phyloP scores from a whole-genome alignment of 2,329 filamentous ascomycete genomes.

The Sphaerulina vaccinii region DNA sequence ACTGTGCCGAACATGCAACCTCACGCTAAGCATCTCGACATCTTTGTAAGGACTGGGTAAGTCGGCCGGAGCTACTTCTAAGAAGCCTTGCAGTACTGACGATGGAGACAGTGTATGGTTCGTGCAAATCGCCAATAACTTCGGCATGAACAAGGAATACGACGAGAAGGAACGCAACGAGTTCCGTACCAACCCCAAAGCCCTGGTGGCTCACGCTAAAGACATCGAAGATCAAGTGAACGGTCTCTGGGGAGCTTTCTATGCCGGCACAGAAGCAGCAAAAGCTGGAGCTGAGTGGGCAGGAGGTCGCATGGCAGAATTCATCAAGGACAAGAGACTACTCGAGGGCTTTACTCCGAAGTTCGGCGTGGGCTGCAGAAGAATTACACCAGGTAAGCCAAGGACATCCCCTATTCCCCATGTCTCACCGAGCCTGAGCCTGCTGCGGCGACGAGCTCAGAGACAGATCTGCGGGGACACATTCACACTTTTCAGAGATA shows the following conservation, averaged over 20 bases:
- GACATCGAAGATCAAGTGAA: constrained; percentile 44
- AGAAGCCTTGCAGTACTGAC: not conserved
- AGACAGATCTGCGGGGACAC: too few species aligned
- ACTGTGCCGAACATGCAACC: constrained; percentile 51
- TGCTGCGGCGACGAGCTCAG: too few species aligned
- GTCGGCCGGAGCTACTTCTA: constrained; percentile 18
- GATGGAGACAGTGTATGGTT: constrained; percentile 32
- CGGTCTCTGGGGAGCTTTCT: constrained; percentile 49
- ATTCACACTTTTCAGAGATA: too few species aligned
- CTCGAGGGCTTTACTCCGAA: constrained; percentile 50
- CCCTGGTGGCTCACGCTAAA: constrained; percentile 43
- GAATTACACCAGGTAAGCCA: constrained; percentile 50
- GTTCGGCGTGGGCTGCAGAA: constrained; percentile 47
- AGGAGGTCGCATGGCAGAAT: constrained; percentile 48
- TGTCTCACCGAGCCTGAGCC: too few species aligned
- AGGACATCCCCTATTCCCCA: too few species aligned
- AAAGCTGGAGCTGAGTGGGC: constrained; percentile 41
- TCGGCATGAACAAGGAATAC: constrained; percentile 48
- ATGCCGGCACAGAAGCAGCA: constrained; percentile 44
- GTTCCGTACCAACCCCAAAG: constrained; percentile 45
- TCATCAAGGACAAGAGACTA: constrained; percentile 52
- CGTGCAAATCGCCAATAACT: constrained; percentile 48
- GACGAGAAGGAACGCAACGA: constrained; percentile 43
- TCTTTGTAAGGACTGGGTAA: constrained; percentile 50
- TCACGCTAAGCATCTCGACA: constrained; percentile 46